Evolutionary conservation across 805 yeast genomes (phyloP), one percentile per base, ranked within the genome.

Genomic region (Suhomyces tanzawaensis): DNA sequence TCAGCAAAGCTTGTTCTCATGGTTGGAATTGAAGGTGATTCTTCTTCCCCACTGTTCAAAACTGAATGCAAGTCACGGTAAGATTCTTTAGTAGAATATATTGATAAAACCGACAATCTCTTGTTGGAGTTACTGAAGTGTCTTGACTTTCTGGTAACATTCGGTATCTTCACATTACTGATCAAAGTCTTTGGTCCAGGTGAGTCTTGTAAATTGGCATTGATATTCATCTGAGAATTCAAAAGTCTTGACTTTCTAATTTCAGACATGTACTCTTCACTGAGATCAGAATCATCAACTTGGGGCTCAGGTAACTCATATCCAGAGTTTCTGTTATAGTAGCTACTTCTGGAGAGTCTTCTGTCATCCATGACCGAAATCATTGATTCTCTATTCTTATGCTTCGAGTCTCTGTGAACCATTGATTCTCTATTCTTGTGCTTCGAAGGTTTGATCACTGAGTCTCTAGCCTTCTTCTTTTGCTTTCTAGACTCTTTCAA

Each of bases 41-140:
- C 37, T 13, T 51, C 60, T 12, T 57, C 55, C 8, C 46, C 50
- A 17, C 48, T 45, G 32, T 55, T 54, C 39, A 63, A 51, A 31
- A 67, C 55, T 2, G 65, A 57, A 42, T 74, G 75, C 51, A 82
- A 66, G 52, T 83, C 81, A 27, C 73, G 74, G 47, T 74, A 81
- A 0, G 87, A 80, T 32, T 73, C 77, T 44, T 74, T 79, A 3
- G 89, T 78, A 1, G 90, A 82, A 49, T 81, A 81, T 59, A 82
- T 65, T 0, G 89, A 81, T 29, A 84, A 58, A n/a, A 84, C 84
- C 22, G 87, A 80, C 37, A 82, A 64, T 53, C 93, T 73, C 59
- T 80, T 84, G 52, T 78, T 78, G 5, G 80, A 75, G 39, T 72
- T 71, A 25, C 82, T 72, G 53, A 80, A 81, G 39, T 76, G 69